These are phyloP conservation scores for Solanum sejunctum DNA, from an alignment of 257 asterid species.

Conservation along the genomic window DNA sequence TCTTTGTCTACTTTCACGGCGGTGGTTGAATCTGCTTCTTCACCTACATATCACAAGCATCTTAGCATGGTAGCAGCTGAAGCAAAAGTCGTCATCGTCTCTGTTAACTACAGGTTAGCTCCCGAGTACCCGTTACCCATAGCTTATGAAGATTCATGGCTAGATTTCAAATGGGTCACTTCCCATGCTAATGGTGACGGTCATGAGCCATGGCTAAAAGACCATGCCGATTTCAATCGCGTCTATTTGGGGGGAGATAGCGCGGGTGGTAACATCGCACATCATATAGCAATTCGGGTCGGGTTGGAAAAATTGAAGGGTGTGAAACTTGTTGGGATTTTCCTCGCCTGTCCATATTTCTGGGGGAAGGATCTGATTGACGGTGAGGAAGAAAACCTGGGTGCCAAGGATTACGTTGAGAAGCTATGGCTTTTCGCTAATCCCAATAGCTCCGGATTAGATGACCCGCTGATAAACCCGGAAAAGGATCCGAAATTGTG, in stretches of 20 bases:
- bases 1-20: slow-evolving; percentile 53
- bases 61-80: slow-evolving; percentile 21
- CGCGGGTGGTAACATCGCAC: slow-evolving; percentile 50
- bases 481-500: slow-evolving; percentile 19
- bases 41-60: slow-evolving; percentile 19
- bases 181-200: slow-evolving; percentile 25
- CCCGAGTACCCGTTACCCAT: slow-evolving; percentile 52
- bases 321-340: slow-evolving; percentile 22
- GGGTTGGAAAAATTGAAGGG: slow-evolving; percentile 22
- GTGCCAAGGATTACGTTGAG: background rate
- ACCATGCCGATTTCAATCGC: slow-evolving; percentile 29
- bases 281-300: slow-evolving; percentile 23
- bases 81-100: slow-evolving; percentile 31
- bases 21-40: slow-evolving; percentile 46
- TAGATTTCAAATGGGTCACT: slow-evolving; percentile 38
- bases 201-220: slow-evolving; percentile 28
- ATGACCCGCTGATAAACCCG: slow-evolving; percentile 43
- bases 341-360: slow-evolving; percentile 43
- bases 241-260: slow-evolving; percentile 56
- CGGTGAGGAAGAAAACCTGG: slow-evolving; percentile 9
- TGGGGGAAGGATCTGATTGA: slow-evolving; percentile 45
- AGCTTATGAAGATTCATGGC: slow-evolving; percentile 51
- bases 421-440: slow-evolving; percentile 25
- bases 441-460: slow-evolving; percentile 41
- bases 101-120: slow-evolving; percentile 55